Percentiles rank a stretch among this genome's conserved stretches.
phyloP scores from a whole-genome alignment of 1,284 basidiomycete species.

The Omphalotus olearius region DNA sequence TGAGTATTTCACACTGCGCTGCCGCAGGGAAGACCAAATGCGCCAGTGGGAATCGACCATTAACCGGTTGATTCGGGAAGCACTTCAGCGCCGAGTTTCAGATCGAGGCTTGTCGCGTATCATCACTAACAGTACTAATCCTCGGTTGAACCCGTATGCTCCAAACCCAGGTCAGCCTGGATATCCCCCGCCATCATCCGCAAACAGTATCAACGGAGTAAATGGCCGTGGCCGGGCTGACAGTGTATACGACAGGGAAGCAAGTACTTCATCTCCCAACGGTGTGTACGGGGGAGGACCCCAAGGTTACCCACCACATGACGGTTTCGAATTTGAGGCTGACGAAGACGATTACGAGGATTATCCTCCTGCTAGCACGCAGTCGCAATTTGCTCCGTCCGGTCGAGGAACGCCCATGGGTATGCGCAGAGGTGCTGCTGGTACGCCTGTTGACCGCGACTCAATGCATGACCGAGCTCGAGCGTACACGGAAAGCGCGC shows the following conservation, averaged over 20 bases:
- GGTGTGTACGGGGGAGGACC: conserved; percentile 33
- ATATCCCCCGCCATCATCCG: conserved; percentile 16
- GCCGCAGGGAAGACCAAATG: conserved; percentile 90
- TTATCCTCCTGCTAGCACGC: conserved; percentile 48
- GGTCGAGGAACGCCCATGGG: conserved; percentile 70
- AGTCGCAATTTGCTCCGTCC: conserved; percentile 35
- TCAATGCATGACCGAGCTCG: conserved; percentile 51
- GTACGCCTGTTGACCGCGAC: conserved; percentile 55
- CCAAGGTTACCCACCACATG: conserved; percentile 56
- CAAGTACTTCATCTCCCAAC: conserved; percentile 29
- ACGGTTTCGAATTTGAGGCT: conserved; percentile 61
- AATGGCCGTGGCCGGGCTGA: conserved; percentile 24
- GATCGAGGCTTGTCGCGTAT: conserved; percentile 45
- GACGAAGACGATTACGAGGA: conserved; percentile 78
- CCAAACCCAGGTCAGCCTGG: conserved; percentile 18
- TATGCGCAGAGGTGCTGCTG: conserved; percentile 48
- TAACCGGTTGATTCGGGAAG: conserved; percentile 79
- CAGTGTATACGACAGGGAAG: conserved; percentile 36
- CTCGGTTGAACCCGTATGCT: conserved; percentile 13
- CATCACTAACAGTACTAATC: conserved; percentile 41
- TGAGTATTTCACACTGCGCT: conserved; percentile 93
- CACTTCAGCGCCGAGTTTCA: conserved; percentile 56
- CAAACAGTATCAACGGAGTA: not conserved
- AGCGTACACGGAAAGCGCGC: conserved; percentile 67
- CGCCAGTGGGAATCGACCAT: conserved; percentile 90